Evolutionary conservation across 2,329 filamentous ascomycete species (phyloP).

Genomic region (Penicillium sp.): DNA sequence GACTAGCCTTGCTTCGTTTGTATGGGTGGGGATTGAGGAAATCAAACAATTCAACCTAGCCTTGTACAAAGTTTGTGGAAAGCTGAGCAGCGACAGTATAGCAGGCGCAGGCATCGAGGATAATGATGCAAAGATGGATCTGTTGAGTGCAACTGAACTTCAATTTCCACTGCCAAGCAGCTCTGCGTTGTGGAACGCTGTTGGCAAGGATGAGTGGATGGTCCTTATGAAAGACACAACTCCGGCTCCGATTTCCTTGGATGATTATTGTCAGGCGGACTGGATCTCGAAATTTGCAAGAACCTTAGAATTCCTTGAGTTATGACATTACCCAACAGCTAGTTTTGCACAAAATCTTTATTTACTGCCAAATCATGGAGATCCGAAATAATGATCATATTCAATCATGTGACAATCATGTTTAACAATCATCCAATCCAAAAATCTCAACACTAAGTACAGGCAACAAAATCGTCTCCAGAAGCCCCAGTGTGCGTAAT

Average conservation of each 20-base stretch:
- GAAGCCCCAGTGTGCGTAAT: constrained; percentile 72
- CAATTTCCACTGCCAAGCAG: neutral
- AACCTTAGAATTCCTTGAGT: neutral
- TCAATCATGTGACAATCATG: too few relatives aligned
- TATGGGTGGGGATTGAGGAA: constrained; percentile 30
- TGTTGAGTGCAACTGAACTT: neutral
- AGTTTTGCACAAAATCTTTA: too few relatives aligned
- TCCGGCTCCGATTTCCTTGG: neutral
- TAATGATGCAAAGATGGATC: neutral
- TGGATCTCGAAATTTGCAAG: neutral
- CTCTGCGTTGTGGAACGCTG: neutral
- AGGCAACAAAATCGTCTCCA: constrained; percentile 69
- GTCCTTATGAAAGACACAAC: too few relatives aligned
- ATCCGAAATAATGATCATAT: too few relatives aligned
- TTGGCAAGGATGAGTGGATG: neutral
- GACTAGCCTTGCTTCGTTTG: constrained; percentile 13
- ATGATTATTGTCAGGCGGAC: neutral
- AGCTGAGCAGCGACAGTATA: neutral
- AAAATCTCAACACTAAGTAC: constrained; percentile 27
- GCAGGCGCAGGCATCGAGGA: too few relatives aligned
- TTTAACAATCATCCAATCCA: neutral
- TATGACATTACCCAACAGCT: neutral
- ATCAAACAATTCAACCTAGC: constrained; percentile 31
- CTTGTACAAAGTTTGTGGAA: constrained; percentile 24
- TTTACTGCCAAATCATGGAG: too few relatives aligned